Percentiles rank a stretch among this genome's conserved stretches.
These are phyloP conservation scores for Lactifluus piperatus DNA, from an alignment of 768 basidiomycete species.

Conservation along the genomic window DNA sequence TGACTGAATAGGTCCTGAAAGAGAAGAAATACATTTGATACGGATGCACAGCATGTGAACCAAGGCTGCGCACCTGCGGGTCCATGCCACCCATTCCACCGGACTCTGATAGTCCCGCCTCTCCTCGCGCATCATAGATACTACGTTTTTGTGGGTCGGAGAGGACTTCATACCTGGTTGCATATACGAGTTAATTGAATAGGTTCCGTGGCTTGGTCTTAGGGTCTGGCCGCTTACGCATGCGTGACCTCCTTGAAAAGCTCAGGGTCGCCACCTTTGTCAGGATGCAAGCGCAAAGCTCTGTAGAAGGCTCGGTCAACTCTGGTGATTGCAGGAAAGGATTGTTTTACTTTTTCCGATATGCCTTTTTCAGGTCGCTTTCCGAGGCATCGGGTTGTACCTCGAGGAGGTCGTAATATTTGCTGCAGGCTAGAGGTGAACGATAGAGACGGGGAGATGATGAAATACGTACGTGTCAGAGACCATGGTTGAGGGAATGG, in stretches of 20 bases:
- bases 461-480: conserved; percentile 50
- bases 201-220: conserved; percentile 7
- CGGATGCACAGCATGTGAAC: background rate
- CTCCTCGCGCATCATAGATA: conserved; percentile 85
- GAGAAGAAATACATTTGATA: background rate
- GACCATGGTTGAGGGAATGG: conserved; percentile 41
- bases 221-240: conserved; percentile 53
- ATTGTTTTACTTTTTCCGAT: conserved; percentile 72
- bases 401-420: conserved; percentile 91
- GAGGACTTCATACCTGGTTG: conserved; percentile 79
- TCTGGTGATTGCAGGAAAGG: background rate
- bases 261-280: conserved; percentile 95
- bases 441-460: background rate
- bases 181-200: background rate
- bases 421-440: conserved; percentile 35
- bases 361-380: conserved; percentile 86
- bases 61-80: conserved; percentile 56
- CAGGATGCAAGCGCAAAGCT: conserved; percentile 78
- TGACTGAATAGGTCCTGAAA: conserved; percentile 90
- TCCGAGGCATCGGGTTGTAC: conserved; percentile 73
- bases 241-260: conserved; percentile 96
- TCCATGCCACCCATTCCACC: conserved; percentile 96
- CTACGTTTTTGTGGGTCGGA: conserved; percentile 78
- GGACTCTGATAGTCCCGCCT: conserved; percentile 80
- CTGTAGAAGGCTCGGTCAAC: conserved; percentile 31